Conservation (phyloP, 176 grass and related monocot genomes). For the Oryza rufipogon region DNA sequence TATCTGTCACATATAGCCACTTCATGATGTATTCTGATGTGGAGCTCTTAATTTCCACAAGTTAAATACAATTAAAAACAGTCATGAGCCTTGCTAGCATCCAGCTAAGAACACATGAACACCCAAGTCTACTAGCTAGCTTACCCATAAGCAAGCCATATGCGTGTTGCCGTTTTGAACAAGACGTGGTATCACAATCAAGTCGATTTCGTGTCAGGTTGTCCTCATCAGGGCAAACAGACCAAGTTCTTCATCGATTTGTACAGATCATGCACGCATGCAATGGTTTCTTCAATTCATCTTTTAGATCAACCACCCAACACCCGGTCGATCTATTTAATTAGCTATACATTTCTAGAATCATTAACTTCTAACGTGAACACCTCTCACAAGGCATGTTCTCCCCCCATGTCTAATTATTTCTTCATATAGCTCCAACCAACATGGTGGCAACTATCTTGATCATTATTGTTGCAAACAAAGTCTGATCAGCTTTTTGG, state of each 20-base stretch:
- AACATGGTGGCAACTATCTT: constrained; percentile 39
- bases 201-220: constrained; percentile 10
- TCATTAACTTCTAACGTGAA: constrained; percentile 43
- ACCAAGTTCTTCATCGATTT: constrained; percentile 7
- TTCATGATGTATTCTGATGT: neutral
- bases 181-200: neutral
- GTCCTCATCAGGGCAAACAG: constrained; percentile 20
- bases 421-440: constrained; percentile 16
- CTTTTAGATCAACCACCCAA: constrained; percentile 6
- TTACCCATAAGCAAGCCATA: neutral
- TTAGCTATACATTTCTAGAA: constrained; percentile 10
- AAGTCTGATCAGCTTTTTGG: no score
- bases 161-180: neutral
- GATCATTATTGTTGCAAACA: neutral
- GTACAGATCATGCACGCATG: constrained; percentile 20
- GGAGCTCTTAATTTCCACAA: neutral
- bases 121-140: neutral
- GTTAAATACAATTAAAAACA: neutral
- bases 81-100: neutral
- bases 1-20: neutral
- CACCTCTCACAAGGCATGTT: constrained; percentile 33
- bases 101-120: neutral
- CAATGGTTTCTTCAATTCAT: neutral
- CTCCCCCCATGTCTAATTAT: constrained; percentile 33
- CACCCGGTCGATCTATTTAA: neutral